Conservation (phyloP, 129 eudicot genomes). For the Helianthus tuberosus region DNA sequence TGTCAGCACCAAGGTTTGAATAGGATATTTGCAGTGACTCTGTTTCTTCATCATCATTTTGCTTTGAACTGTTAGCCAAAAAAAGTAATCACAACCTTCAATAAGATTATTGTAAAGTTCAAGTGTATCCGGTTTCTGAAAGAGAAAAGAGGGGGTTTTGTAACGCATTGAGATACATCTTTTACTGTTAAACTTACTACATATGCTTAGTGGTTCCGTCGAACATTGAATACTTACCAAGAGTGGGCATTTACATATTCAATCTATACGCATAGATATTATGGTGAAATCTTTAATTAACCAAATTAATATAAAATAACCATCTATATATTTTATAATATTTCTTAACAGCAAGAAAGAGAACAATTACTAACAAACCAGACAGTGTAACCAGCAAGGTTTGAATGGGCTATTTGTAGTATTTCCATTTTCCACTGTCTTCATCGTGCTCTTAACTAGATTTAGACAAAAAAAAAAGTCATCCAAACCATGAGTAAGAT, state of each 20-base stretch:
- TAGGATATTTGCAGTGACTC: too few species aligned
- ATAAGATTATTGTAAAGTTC: not conserved
- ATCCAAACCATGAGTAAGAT: not conserved
- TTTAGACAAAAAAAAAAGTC: not conserved
- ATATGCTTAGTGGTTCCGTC: not conserved
- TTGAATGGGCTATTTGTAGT: not conserved
- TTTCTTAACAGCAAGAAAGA: not conserved
- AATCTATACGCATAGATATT: not conserved
- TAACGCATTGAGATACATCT: not conserved
- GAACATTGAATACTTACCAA: not conserved
- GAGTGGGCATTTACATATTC: not conserved
- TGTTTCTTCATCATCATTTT: too few species aligned
- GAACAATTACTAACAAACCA: not conserved
- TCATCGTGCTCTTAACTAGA: not conserved
- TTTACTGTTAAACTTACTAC: not conserved
- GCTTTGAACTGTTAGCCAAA: too few species aligned
- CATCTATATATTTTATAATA: not conserved
- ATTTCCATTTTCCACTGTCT: not conserved
- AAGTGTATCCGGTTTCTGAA: not conserved
- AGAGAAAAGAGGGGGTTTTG: not conserved
- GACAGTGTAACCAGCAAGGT: not conserved
- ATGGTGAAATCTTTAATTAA: not conserved
- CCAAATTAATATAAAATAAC: not conserved
- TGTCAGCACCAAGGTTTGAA: too few species aligned
- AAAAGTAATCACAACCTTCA: too few species aligned